phyloP scores from a whole-genome alignment of 352 stramenopile genomes.

The Phytophthora multivora region DNA sequence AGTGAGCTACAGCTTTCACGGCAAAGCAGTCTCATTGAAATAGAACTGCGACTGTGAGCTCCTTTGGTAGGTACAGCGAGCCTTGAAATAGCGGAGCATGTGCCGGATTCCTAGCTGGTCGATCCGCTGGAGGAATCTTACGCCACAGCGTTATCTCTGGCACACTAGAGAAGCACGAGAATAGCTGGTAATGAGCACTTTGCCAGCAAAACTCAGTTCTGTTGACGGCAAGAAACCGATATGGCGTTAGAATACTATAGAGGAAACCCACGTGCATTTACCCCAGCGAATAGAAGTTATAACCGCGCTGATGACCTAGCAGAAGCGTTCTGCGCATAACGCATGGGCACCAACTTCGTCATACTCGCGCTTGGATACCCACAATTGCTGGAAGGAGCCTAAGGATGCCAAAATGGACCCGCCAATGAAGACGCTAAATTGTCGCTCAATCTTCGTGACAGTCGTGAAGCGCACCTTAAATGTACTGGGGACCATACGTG shows the following conservation, averaged over 20 bases:
- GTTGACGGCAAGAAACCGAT: conserved; percentile 18
- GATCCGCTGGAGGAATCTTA: conserved; percentile 10
- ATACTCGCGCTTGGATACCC: conserved; percentile 86
- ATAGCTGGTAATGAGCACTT: conserved; percentile 2
- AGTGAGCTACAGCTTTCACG: conserved; percentile 22
- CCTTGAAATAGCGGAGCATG: conserved; percentile 24
- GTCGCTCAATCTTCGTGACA: conserved; percentile 80
- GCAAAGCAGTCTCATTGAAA: conserved; percentile 17
- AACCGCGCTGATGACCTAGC: conserved; percentile 31
- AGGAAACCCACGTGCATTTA: conserved; percentile 22
- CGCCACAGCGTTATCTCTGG: conserved; percentile 7
- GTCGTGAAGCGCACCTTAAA: conserved; percentile 90
- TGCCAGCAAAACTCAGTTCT: conserved; percentile 11
- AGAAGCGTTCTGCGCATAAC: conserved; percentile 75
- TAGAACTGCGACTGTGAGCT: conserved; percentile 26
- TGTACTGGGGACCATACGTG: conserved; percentile 74
- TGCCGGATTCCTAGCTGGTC: conserved; percentile 16
- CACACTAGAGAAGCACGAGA: conserved; percentile 10
- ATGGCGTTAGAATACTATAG: conserved; percentile 6
- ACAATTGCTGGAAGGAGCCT: conserved; percentile 89
- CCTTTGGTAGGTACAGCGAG: background rate
- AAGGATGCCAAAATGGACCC: conserved; percentile 88
- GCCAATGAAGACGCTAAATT: conserved; percentile 90
- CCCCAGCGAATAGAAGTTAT: conserved; percentile 3
- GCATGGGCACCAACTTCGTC: conserved; percentile 76